phyloP scores from a whole-genome alignment of 2,329 filamentous ascomycete genomes.

The Chaetomium strumarium region DNA sequence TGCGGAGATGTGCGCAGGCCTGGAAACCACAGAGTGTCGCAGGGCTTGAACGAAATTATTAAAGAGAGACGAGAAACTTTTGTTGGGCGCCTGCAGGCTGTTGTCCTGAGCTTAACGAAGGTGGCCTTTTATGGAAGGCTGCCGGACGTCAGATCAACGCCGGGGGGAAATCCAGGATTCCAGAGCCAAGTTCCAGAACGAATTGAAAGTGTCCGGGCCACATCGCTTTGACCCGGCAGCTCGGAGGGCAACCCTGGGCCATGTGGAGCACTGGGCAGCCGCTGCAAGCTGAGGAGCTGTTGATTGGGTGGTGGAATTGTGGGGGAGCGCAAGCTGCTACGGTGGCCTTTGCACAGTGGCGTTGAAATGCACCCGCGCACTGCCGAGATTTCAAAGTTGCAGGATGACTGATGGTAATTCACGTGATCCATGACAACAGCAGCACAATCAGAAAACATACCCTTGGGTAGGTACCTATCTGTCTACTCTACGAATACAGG shows the following conservation, averaged over 20 bases:
- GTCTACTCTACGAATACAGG: too few species aligned
- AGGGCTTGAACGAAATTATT: not conserved
- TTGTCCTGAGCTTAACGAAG: slow-evolving; percentile 5
- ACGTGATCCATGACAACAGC: too few species aligned
- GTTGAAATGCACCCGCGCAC: not conserved
- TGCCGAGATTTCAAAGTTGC: too few species aligned
- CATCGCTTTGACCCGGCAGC: slow-evolving; percentile 9
- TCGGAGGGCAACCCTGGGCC: slow-evolving; percentile 6
- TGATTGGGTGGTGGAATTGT: not conserved
- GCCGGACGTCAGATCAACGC: slow-evolving; percentile 4
- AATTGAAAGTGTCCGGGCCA: slow-evolving; percentile 5
- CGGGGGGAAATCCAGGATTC: slow-evolving; percentile 5
- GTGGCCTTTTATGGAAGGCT: slow-evolving; percentile 11
- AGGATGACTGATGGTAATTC: too few species aligned
- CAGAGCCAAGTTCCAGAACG: not conserved
- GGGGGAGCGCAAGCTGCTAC: slow-evolving; percentile 12
- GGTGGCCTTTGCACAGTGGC: slow-evolving; percentile 17
- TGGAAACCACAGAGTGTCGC: not conserved
- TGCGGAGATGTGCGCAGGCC: not conserved
- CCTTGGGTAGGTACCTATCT: too few species aligned
- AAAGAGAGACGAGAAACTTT: slow-evolving; percentile 18
- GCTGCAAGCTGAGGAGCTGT: not conserved
- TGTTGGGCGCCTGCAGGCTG: not conserved
- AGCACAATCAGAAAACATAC: too few species aligned
- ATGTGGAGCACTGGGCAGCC: not conserved